Conservation (phyloP, 2,329 filamentous ascomycete species). For the Ceratocystis eucalypticola region DNA sequence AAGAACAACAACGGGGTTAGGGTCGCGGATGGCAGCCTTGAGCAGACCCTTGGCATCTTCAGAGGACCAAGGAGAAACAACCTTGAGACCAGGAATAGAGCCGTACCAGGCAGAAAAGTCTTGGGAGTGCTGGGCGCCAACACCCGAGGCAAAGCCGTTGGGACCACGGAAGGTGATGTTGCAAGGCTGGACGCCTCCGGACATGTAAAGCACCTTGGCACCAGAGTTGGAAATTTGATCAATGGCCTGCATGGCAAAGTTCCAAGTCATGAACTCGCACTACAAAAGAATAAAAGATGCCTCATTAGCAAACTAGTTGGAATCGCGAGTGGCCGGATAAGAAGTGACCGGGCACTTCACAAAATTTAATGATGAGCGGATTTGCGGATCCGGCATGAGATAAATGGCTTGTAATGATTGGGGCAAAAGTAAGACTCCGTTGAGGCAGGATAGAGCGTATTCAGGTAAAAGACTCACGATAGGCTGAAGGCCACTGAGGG, state of each 20-base stretch:
- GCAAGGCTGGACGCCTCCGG: constrained; percentile 96
- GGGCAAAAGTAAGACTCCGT: background rate
- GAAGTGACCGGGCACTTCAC: too few relatives aligned
- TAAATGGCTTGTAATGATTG: background rate
- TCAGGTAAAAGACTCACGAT: constrained; percentile 49
- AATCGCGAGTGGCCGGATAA: background rate
- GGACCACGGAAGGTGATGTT: constrained; percentile 99
- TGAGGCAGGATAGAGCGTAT: background rate
- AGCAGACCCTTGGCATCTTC: constrained; percentile 97
- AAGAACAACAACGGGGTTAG: constrained; percentile 86
- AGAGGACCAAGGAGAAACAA: constrained; percentile 87
- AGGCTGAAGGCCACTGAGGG: constrained; percentile 84
- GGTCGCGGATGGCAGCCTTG: constrained; percentile 95
- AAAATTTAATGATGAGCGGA: too few relatives aligned
- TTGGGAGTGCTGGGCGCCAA: constrained; percentile 95
- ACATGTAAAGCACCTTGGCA: constrained; percentile 99
- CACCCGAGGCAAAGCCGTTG: constrained; percentile 93
- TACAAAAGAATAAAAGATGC: constrained; percentile 27
- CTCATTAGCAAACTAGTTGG: constrained; percentile 9
- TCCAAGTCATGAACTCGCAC: constrained; percentile 99
- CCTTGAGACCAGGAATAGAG: constrained; percentile 93
- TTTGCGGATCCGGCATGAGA: too few relatives aligned
- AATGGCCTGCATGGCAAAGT: constrained; percentile 99
- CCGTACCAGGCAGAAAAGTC: constrained; percentile 99
- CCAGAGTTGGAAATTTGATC: constrained; percentile 99